Conservation (phyloP, 2,329 filamentous ascomycete species). For the Monosporascus sp. region DNA sequence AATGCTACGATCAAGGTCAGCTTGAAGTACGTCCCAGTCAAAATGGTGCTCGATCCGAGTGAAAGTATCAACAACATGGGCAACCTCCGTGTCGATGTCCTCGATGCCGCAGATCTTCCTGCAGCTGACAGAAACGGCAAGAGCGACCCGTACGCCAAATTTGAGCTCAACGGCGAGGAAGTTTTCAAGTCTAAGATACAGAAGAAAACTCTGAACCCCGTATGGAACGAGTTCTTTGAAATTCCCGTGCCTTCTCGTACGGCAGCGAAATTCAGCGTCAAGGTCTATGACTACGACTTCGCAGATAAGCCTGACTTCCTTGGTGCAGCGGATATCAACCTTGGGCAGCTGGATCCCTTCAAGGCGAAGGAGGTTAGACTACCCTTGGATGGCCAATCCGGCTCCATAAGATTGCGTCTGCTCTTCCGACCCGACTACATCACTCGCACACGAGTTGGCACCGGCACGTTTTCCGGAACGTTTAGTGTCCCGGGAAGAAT, state of each 20-base stretch:
- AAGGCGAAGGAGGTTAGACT: slow-evolving; percentile 69
- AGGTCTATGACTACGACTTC: slow-evolving; percentile 95
- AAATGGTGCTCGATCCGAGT: slow-evolving; percentile 88
- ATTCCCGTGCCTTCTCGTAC: slow-evolving; percentile 76
- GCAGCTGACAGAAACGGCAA: slow-evolving; percentile 93
- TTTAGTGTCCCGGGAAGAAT: slow-evolving; percentile 85
- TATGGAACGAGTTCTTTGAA: slow-evolving; percentile 97
- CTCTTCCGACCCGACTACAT: slow-evolving; percentile 94
- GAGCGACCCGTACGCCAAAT: slow-evolving; percentile 96
- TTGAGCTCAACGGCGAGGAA: slow-evolving; percentile 81
- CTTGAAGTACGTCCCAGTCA: slow-evolving; percentile 88
- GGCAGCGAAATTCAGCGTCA: slow-evolving; percentile 73
- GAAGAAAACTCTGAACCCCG: slow-evolving; percentile 93
- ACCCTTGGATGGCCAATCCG: slow-evolving; percentile 82
- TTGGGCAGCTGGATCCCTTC: slow-evolving; percentile 82
- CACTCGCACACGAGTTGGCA: slow-evolving; percentile 78
- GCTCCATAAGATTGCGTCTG: slow-evolving; percentile 73
- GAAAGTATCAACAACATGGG: slow-evolving; percentile 99
- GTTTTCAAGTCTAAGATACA: slow-evolving; percentile 92
- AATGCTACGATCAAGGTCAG: slow-evolving; percentile 81
- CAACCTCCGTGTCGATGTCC: slow-evolving; percentile 83
- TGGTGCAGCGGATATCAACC: slow-evolving; percentile 70
- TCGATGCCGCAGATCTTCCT: slow-evolving; percentile 83
- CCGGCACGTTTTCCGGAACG: slow-evolving; percentile 86
- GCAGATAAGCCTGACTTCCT: slow-evolving; percentile 89